Conservation (phyloP, 176 grass and related monocot genomes). For the Typha latifolia region DNA sequence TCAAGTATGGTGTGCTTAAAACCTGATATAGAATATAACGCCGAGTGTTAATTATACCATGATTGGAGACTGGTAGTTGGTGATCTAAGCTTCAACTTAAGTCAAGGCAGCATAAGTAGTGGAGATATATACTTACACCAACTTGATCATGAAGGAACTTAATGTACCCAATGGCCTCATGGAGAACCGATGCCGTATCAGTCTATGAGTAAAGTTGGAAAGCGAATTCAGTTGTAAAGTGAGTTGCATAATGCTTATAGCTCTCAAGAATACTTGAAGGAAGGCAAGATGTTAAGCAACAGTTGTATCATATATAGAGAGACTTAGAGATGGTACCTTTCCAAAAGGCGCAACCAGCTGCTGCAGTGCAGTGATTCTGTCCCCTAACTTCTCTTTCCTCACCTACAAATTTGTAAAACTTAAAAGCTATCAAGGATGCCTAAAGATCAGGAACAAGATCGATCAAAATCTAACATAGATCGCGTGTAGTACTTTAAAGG, state of each 20-base stretch:
- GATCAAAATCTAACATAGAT: conserved; percentile 13
- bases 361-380: conserved; percentile 98
- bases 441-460: not conserved
- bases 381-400: conserved; percentile 96
- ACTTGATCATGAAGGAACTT: conserved; percentile 90
- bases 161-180: conserved; percentile 92
- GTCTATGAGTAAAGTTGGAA: conserved; percentile 34
- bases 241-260: not conserved
- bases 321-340: conserved; percentile 47
- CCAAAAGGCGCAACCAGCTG: conserved; percentile 97
- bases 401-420: conserved; percentile 38
- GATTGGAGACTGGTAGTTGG: too few relatives aligned
- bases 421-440: not conserved
- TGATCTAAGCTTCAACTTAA: too few relatives aligned
- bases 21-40: conserved; percentile 28
- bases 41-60: not conserved
- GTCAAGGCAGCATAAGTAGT: not conserved
- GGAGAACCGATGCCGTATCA: conserved; percentile 95
- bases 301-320: not conserved
- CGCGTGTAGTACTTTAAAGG: conserved; percentile 54
- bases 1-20: conserved; percentile 73
- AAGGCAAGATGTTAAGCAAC: not conserved
- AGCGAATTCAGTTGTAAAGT: not conserved
- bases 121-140: conserved; percentile 38
- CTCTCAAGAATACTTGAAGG: not conserved